Base-by-base conservation (phyloP, 345 rosid genomes). In the Sonneratia alba region DNA sequence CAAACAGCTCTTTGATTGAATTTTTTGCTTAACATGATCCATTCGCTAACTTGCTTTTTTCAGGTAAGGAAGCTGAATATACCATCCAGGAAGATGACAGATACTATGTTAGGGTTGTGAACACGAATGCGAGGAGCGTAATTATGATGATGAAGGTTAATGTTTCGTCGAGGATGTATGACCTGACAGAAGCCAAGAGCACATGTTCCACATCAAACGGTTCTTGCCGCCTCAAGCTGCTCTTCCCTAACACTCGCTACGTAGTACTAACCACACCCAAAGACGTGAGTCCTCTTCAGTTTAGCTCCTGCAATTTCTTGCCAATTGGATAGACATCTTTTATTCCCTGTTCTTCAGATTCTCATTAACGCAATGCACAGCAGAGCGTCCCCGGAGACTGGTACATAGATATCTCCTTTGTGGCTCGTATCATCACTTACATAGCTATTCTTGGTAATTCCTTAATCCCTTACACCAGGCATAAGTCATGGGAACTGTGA, bases 41-140 rank as follows among this genome's bases (percentile, higher is more conserved):
- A 15, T 24, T 13, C 18, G 13, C 38, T 27, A 27, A 27, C 36
- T 27, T 34, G 38, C 27, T 67, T 43, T 24, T 36, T 75, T 63
- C 83, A 88, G 93, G 84, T 55, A 79, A 81, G 76, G 83, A 80
- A 38, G 85, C 81, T 16, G 88, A 87, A 53, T 87, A 81, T 75
- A 43, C 21, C 11, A 72, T 84, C 14, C 81, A 81, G 36, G 88
- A 84, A 71, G 89, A 84, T 36, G 79, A 82, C 79, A 84, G 67
- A 75, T 88, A 87, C 75, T 82, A 73, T 56, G 55, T 88, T 70
- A 80, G 87, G 27, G 78, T 87, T 19, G 36, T 80, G 59, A 83
- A 85, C 79, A 73, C 78, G 59, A 82, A 84, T 70, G 66, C 79
- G 3, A 76, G 72, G 73, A 87, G 80, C 77, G 73, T 85, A 47